Base-by-base conservation (phyloP, 139 green algal genomes). In the Zygnema circumcarinatum region DNA sequence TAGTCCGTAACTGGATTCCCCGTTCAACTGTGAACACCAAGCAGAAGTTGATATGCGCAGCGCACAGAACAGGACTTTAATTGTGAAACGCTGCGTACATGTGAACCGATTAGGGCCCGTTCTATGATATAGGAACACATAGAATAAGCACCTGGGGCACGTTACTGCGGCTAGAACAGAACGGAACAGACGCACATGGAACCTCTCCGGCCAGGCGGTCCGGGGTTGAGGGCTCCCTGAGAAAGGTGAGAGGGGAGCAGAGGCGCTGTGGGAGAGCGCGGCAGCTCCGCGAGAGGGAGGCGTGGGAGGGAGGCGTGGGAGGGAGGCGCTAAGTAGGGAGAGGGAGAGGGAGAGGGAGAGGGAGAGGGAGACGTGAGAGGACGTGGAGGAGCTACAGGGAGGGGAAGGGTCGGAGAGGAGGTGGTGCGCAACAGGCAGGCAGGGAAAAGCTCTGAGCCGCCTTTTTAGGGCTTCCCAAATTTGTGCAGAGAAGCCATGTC, bases 301-400 rank as follows among this genome's bases (percentile, higher is more conserved):
- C 33, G 54, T 38, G 69, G 54, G 40, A 84, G 7, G 35, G 7
- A 29, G 7, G 76, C 35, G 69, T 25, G 54, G 54, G 47, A 81
- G 76, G 40, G 47, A 81, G 74, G 7, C 33, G 54, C 3, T 76
- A 11, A 16, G 16, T 39, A 16, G 69, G 33, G 7, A 84, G 76
- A 42, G 33, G 16, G 76, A 11, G 35, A 84, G 69, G 76, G 76
- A 38, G 69, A 76, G 74, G 69, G 47, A 11, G 16, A 81, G 76
- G 76, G 47, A 16, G 11, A 84, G 47, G 47, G 69, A 84, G 11
- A 82, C 7, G 35, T 7, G 69, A 81, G 67, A 3, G 32, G 31
- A 3, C 22, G 67, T 2, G 32, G 56, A 82, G 67, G 38, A 3
- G 3, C n/a, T 2, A 29, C 2, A 80, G 67, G 67, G 67, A 80